Base-by-base conservation (phyloP, 2,329 filamentous ascomycete genomes). In the Cytospora mali region DNA sequence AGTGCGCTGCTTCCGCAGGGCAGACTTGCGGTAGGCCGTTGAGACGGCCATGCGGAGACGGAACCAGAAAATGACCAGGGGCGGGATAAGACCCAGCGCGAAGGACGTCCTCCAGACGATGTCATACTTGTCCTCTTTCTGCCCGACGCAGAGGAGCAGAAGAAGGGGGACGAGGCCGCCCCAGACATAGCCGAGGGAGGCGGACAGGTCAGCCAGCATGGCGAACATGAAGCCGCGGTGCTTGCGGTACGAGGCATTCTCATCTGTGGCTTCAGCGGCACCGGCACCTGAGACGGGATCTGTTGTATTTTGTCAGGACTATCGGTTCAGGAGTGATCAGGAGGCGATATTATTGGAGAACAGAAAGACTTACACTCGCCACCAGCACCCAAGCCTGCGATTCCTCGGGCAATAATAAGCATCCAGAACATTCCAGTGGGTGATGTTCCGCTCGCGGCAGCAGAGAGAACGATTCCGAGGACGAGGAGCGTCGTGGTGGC, bases 141-240 rank as follows among this genome's bases (percentile, higher is more conserved):
- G 74, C 16, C 78, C 72, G 6, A 81, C 79, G 66, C 80, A 82
- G 0, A 83, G 75, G 1, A 84, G 74, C 3, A 85, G 69, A 0
- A 85, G 74, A 10, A 85, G 70, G 1, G 82, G 80, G 0, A 84
- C 77, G 0, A 83, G 69, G 0, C 79, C 79, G 6, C 76, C 79
- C 69, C 78, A 81, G 4, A 82, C 78, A 65, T 82, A 84, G 0
- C 82, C 82, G 11, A 85, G 70, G 1, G 77, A 79, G 1, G 77
- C 74, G 0, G 82, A 80, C 6, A 85, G 71, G 66, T 84, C 79
- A 1, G 79, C 77, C 14, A 84, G 75, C 75, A 85, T 78, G n/a
- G 82, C 81, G 62, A 86, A 84, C 69, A 85, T 80, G 71, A 84
- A 83, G 4, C 84, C 82, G 42, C 82, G 75, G 39, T 75, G 75